Evolutionary conservation across 2,329 filamentous ascomycete species (phyloP).

Genomic region (Periconia macrospinosa): DNA sequence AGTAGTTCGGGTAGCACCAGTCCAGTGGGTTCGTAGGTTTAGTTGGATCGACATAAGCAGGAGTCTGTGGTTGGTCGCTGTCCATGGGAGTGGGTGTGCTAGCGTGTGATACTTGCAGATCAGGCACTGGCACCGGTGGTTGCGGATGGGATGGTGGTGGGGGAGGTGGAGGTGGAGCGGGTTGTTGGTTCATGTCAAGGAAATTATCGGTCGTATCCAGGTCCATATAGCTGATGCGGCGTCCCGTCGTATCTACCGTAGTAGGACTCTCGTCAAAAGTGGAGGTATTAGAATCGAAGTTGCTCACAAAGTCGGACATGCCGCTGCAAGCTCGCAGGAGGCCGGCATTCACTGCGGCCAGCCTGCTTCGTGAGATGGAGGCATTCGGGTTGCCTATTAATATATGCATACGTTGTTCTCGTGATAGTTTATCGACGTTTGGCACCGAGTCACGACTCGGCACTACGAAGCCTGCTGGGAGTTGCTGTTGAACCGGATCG

Average conservation of each 20-base stretch:
- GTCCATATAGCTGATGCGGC: slow-evolving; percentile 43
- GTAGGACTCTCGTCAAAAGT: slow-evolving; percentile 28
- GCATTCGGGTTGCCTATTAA: slow-evolving; percentile 36
- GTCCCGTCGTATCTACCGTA: slow-evolving; percentile 23
- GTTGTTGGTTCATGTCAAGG: slow-evolving; percentile 29
- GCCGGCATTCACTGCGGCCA: slow-evolving; percentile 36
- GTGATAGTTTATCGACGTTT: slow-evolving; percentile 32
- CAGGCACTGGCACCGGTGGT: neutral
- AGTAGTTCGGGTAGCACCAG: slow-evolving; percentile 39
- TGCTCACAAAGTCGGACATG: slow-evolving; percentile 13
- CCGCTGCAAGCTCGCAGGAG: slow-evolving; percentile 27
- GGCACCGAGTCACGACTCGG: slow-evolving; percentile 40
- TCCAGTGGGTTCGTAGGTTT: slow-evolving; percentile 35
- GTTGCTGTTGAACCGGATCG: slow-evolving; percentile 29
- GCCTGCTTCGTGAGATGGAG: slow-evolving; percentile 26
- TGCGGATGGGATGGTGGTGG: slow-evolving; percentile 19
- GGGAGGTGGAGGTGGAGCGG: slow-evolving; percentile 23
- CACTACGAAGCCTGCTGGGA: slow-evolving; percentile 37
- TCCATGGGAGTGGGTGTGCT: slow-evolving; percentile 19
- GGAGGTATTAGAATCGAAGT: slow-evolving; percentile 28
- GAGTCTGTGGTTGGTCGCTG: slow-evolving; percentile 18
- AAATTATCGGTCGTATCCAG: slow-evolving; percentile 34
- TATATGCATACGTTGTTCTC: slow-evolving; percentile 40
- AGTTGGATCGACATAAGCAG: slow-evolving; percentile 28
- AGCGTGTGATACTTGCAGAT: neutral